Evolutionary conservation across 805 yeast species (phyloP).

Genomic region (Candida manassasensis): DNA sequence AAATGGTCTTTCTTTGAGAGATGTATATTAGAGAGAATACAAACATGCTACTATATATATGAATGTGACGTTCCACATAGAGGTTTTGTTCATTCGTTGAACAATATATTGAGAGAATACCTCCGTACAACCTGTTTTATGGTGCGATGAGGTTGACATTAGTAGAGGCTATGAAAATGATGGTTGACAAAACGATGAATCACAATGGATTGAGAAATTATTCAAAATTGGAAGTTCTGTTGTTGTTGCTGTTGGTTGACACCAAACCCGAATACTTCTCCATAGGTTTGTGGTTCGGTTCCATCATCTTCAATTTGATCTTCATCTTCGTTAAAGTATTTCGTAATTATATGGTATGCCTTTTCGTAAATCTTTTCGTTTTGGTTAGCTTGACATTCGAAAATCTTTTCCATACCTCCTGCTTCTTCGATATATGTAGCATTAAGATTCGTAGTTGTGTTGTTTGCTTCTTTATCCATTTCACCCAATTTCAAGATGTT

Average conservation of each 20-base stretch:
- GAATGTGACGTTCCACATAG: too few relatives aligned
- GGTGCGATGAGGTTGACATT: too few relatives aligned
- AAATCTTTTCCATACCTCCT: slow-evolving; percentile 96
- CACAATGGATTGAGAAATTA: too few relatives aligned
- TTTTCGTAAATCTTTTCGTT: slow-evolving; percentile 90
- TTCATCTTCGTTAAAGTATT: slow-evolving; percentile 84
- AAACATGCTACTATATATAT: slow-evolving; percentile 1
- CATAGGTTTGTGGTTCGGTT: slow-evolving; percentile 70
- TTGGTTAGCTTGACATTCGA: slow-evolving; percentile 85
- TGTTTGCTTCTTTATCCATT: slow-evolving; percentile 75
- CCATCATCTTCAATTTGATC: slow-evolving; percentile 64
- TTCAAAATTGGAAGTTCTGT: slow-evolving; percentile 47
- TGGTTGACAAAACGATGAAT: too few relatives aligned
- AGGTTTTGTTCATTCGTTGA: too few relatives aligned
- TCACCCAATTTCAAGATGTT: slow-evolving; percentile 94
- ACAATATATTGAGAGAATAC: too few relatives aligned
- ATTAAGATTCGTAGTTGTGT: slow-evolving; percentile 70
- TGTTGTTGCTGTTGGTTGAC: slow-evolving; percentile 55
- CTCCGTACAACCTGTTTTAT: too few relatives aligned
- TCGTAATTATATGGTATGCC: slow-evolving; percentile 85
- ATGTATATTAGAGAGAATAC: slow-evolving; percentile 1
- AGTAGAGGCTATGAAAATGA: too few relatives aligned
- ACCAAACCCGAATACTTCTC: slow-evolving; percentile 87
- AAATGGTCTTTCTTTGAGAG: background rate
- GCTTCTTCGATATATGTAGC: slow-evolving; percentile 95